Conservation (phyloP, 2,329 filamentous ascomycete species). For the Penicillium sp. region DNA sequence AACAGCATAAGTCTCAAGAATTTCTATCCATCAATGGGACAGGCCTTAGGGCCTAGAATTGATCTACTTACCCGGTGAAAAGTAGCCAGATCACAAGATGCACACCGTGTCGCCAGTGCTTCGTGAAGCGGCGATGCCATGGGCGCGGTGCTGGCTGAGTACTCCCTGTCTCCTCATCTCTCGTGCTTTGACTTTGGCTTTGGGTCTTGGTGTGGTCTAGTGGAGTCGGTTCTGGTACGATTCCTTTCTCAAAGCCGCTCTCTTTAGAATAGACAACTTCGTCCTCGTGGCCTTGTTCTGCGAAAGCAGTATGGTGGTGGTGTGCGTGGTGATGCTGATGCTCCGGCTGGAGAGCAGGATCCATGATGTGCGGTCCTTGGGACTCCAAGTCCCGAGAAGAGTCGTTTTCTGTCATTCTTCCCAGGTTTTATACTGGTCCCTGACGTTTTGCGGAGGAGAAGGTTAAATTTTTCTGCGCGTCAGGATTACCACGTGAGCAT, state of each 20-base stretch:
- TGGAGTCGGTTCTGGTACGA: constrained; percentile 37
- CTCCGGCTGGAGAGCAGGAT: constrained; percentile 42
- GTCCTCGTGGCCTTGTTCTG: constrained; percentile 42
- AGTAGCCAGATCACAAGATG: constrained; percentile 55
- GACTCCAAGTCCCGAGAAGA: background rate
- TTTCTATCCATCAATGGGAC: background rate
- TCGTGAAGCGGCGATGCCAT: constrained; percentile 31
- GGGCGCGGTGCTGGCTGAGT: constrained; percentile 33
- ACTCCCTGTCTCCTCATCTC: constrained; percentile 47
- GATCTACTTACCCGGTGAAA: constrained; percentile 57
- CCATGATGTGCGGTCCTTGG: constrained; percentile 14
- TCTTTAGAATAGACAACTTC: constrained; percentile 56
- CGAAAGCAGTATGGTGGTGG: constrained; percentile 43
- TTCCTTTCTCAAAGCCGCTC: constrained; percentile 45
- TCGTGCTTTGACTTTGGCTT: constrained; percentile 28
- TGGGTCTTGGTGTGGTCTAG: constrained; percentile 43
- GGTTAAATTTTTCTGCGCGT: background rate
- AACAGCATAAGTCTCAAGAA: constrained; percentile 17
- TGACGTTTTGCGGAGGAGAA: no score
- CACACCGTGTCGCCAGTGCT: constrained; percentile 40
- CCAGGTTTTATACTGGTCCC: background rate
- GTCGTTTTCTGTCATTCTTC: constrained; percentile 9
- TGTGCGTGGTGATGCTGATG: constrained; percentile 47
- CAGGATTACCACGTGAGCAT: background rate
- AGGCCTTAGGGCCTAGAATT: background rate